phyloP scores from a whole-genome alignment of 139 green algal genomes.

The Coccomyxa sp. region DNA sequence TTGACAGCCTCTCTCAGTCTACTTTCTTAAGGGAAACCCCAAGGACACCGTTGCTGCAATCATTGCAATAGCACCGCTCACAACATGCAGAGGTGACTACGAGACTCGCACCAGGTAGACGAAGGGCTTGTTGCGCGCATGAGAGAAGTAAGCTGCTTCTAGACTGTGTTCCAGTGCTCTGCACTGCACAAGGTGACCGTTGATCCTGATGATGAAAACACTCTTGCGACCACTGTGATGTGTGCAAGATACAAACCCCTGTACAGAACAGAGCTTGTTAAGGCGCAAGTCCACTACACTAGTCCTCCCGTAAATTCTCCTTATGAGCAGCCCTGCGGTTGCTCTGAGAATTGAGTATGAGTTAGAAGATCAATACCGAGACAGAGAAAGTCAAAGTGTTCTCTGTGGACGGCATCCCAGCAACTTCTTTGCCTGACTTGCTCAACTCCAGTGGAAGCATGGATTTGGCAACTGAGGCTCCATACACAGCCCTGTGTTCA shows the following conservation, averaged over 20 bases:
- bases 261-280: not conserved
- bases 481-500: slow-evolving; percentile 65
- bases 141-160: slow-evolving; percentile 68
- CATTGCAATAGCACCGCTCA: not conserved
- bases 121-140: slow-evolving; percentile 86
- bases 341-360: too few species aligned
- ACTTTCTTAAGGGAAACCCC: not conserved
- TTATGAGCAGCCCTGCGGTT: too few species aligned
- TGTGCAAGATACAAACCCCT: slow-evolving; percentile 65
- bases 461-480: slow-evolving; percentile 57
- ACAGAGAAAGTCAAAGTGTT: too few species aligned
- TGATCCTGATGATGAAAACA: slow-evolving; percentile 92
- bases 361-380: too few species aligned
- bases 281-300: not conserved
- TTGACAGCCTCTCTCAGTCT: not conserved
- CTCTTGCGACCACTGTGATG: slow-evolving; percentile 70
- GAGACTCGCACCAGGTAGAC: slow-evolving; percentile 62
- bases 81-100: too few species aligned
- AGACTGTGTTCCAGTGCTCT: slow-evolving; percentile 67
- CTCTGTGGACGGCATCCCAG: too few species aligned
- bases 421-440: not conserved
- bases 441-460: slow-evolving; percentile 52
- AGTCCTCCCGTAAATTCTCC: too few species aligned
- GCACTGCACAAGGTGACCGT: slow-evolving; percentile 86
- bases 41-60: not conserved